phyloP scores from a whole-genome alignment of 192 early-diverging fungal genomes.

The Coemansia umbellata region DNA sequence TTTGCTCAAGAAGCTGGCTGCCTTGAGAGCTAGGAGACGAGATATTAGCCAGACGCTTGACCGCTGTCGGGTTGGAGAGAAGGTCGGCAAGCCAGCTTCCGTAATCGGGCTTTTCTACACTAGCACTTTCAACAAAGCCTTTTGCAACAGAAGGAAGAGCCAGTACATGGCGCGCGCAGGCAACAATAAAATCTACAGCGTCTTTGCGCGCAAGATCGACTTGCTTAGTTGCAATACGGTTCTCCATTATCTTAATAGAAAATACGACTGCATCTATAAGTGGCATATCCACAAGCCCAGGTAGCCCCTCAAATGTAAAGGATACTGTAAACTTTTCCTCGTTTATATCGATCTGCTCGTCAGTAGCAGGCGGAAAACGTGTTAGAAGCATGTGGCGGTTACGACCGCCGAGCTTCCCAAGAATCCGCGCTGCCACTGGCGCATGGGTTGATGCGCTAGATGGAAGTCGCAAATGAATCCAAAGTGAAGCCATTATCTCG shows the following conservation, averaged over 20 bases:
- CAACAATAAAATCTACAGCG: slow-evolving; percentile 33
- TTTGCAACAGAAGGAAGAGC: slow-evolving; percentile 14
- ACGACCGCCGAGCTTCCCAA: slow-evolving; percentile 97
- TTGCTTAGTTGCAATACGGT: slow-evolving; percentile 10
- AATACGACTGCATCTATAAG: slow-evolving; percentile 31
- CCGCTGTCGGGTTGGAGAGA: slow-evolving; percentile 13
- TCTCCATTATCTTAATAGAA: slow-evolving; percentile 27
- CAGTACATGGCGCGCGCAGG: slow-evolving; percentile 33
- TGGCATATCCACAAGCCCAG: slow-evolving; percentile 31
- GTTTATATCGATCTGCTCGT: background rate
- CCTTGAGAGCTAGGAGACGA: slow-evolving; percentile 39
- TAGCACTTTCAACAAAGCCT: background rate
- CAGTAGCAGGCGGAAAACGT: slow-evolving; percentile 17
- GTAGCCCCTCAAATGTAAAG: slow-evolving; percentile 35
- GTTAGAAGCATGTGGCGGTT: slow-evolving; percentile 81
- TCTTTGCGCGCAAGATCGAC: slow-evolving; percentile 26
- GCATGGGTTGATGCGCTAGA: slow-evolving; percentile 83
- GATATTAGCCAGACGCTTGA: slow-evolving; percentile 38
- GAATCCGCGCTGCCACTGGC: slow-evolving; percentile 81
- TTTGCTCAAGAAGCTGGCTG: slow-evolving; percentile 34
- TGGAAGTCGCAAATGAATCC: slow-evolving; percentile 83
- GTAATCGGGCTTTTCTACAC: background rate
- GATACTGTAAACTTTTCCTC: slow-evolving; percentile 13
- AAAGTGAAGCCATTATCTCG: slow-evolving; percentile 91
- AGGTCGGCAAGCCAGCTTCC: slow-evolving; percentile 17